A percentile compares a stretch with the other conserved stretches of the same genome.
phyloP scores from a whole-genome alignment of 805 yeast species.

The Saccharomycopsis amapae region DNA sequence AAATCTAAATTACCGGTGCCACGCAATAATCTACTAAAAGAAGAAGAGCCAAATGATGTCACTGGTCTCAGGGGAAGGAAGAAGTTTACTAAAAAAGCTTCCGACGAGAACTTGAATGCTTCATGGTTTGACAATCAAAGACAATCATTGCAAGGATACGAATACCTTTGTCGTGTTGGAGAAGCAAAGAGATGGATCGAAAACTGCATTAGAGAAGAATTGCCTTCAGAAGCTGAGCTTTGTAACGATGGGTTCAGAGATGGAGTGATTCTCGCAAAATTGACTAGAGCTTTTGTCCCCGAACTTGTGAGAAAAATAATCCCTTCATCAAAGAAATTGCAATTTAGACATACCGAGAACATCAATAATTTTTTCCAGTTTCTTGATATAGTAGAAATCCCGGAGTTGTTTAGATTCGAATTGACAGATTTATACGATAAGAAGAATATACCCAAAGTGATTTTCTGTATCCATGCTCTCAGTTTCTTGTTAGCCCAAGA shows the following conservation, averaged over 20 bases:
- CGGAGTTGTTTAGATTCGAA: conserved; percentile 85
- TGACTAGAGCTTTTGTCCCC: conserved; percentile 69
- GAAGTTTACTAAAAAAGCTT: conserved; percentile 11
- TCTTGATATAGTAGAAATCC: conserved; percentile 63
- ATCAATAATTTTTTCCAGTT: conserved; percentile 76
- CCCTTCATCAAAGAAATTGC: conserved; percentile 55
- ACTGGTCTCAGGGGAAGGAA: conserved; percentile 13
- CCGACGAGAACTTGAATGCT: conserved; percentile 12
- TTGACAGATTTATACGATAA: conserved; percentile 88
- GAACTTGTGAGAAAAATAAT: conserved; percentile 46
- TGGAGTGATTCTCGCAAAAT: conserved; percentile 79
- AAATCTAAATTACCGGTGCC: neutral
- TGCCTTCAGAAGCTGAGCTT: conserved; percentile 52
- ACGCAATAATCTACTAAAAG: neutral
- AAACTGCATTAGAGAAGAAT: conserved; percentile 46
- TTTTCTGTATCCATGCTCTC: conserved; percentile 87
- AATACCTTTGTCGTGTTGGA: conserved; percentile 70
- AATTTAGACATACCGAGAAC: conserved; percentile 88
- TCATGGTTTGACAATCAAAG: conserved; percentile 18
- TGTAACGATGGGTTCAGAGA: conserved; percentile 61
- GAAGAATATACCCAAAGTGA: conserved; percentile 87
- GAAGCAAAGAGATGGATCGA: conserved; percentile 84
- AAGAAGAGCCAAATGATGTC: neutral
- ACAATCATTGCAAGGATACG: conserved; percentile 43
- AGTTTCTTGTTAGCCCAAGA: conserved; percentile 62